Evolutionary conservation across 805 yeast genomes (phyloP).

Genomic region (Barnettozyma siamensis): DNA sequence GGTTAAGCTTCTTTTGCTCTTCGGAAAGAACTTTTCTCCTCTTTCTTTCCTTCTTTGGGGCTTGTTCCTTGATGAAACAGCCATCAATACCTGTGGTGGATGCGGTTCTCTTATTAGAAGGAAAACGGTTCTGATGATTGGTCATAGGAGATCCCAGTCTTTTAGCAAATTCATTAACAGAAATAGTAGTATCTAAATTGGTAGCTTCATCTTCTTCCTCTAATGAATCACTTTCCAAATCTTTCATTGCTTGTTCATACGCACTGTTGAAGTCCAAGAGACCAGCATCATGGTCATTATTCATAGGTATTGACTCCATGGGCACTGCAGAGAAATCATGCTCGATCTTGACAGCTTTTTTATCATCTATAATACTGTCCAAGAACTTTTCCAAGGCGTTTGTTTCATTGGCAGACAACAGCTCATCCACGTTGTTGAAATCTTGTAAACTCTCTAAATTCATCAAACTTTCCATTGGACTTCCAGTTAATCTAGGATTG

Average conservation of each 20-base stretch:
- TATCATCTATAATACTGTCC: constrained; percentile 25
- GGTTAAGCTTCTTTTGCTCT: constrained; percentile 24
- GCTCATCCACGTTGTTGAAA: constrained; percentile 17
- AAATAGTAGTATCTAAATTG: background rate
- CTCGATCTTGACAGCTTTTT: constrained; percentile 4
- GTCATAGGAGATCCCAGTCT: constrained; percentile 1
- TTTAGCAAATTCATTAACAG: background rate
- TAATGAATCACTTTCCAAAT: background rate
- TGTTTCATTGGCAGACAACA: constrained; percentile 23
- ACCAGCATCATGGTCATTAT: background rate
- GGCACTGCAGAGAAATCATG: background rate
- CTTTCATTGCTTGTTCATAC: constrained; percentile 2
- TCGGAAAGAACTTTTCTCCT: constrained; percentile 19
- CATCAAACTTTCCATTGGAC: constrained; percentile 2
- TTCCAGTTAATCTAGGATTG: background rate
- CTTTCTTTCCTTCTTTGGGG: constrained; percentile 11
- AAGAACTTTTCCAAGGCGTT: constrained; percentile 25
- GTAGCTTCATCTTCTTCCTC: background rate
- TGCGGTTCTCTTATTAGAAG: too few relatives aligned
- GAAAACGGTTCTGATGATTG: background rate
- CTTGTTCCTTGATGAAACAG: background rate
- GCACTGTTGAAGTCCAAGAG: background rate
- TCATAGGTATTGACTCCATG: background rate
- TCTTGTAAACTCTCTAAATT: constrained; percentile 16
- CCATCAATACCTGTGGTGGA: background rate